Base-by-base conservation (phyloP, 768 basidiomycete genomes). In the Lactarius pseudohatsudake region DNA sequence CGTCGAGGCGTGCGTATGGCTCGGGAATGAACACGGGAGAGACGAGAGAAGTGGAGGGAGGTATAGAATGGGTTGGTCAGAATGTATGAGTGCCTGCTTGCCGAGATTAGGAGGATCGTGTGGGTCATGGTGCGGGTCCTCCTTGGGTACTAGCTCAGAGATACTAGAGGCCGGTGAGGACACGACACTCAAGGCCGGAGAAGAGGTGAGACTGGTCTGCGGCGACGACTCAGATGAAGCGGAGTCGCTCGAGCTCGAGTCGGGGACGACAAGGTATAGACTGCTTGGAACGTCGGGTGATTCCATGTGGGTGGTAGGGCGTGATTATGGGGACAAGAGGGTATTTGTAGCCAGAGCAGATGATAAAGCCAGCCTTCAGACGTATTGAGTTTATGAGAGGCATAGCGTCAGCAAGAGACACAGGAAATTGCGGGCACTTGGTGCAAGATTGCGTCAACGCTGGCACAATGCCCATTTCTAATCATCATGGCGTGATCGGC, bases 31-130 rank as follows among this genome's bases (percentile, higher is more conserved):
- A 30, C 77, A 75, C 11, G 90, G 91, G 0, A 92, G 81, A 30
- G 88, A 89, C 1, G 92, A 94, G 22, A 96, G 81, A 18, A 94
- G 81, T 2, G 92, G 94, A 3, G 92, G 94, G 22, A 94, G 85
- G 75, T 94, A 96, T 30, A 96, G 79, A 53, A 94, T 80, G 5
- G 86, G 84, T 3, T 75, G 72, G 30, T 75, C 69, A 30, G 76
- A 81, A n/a, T 74, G 75, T 53, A 74, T 73, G 36, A 79, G 68
- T 60, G 75, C 77, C 40, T 73, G 70, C 7, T 75, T 71, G 66
- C 79, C 77, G 71, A 89, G 89, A 3, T 74, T 75, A 7, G 89
- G 89, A 4, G 85, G 67, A 22, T 76, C 71, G 71, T 89, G 89
- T 20, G 86, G 88, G 69, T 38, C 36, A 11, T 88, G 79, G 26